Conservation (phyloP, 2,329 filamentous ascomycete genomes). For the Fusarium continuum region DNA sequence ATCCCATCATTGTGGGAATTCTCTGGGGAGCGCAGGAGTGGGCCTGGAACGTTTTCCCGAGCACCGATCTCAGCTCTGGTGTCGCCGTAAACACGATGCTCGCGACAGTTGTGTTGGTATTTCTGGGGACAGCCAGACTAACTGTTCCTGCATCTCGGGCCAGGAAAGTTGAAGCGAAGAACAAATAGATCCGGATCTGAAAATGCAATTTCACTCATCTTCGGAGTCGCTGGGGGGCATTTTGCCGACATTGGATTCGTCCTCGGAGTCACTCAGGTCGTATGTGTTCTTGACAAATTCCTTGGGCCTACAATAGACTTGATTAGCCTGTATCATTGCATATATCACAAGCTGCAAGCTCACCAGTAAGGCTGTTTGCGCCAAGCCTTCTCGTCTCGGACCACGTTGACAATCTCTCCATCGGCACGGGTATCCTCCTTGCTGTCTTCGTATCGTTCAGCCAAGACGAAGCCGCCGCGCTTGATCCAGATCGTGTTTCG, state of each 20-base stretch:
- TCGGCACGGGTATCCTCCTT: conserved; percentile 79
- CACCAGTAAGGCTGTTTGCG: conserved; percentile 90
- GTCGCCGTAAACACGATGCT: conserved; percentile 77
- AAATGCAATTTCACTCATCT: conserved; percentile 53
- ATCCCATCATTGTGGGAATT: conserved; percentile 71
- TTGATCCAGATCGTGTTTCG: conserved; percentile 95
- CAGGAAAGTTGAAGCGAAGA: conserved; percentile 41
- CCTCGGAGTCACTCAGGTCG: conserved; percentile 73
- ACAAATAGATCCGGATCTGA: conserved; percentile 42
- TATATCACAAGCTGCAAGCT: conserved; percentile 3
- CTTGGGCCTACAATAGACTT: conserved; percentile 69
- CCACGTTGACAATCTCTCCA: conserved; percentile 92
- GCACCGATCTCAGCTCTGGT: conserved; percentile 64
- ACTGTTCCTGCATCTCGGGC: conserved; percentile 38
- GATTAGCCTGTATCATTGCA: conserved; percentile 22
- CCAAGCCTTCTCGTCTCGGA: conserved; percentile 91
- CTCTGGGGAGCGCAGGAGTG: conserved; percentile 86
- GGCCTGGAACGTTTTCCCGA: conserved; percentile 96
- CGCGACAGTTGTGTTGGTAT: conserved; percentile 70
- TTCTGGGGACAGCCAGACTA: conserved; percentile 63
- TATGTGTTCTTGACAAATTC: conserved; percentile 76
- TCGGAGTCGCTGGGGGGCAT: conserved; percentile 86
- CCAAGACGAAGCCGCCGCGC: conserved; percentile 84
- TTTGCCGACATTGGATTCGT: conserved; percentile 82
- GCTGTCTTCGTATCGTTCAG: conserved; percentile 72